Conservation (phyloP, 148 eudicot genomes). For the Rhododendron ovatum region DNA sequence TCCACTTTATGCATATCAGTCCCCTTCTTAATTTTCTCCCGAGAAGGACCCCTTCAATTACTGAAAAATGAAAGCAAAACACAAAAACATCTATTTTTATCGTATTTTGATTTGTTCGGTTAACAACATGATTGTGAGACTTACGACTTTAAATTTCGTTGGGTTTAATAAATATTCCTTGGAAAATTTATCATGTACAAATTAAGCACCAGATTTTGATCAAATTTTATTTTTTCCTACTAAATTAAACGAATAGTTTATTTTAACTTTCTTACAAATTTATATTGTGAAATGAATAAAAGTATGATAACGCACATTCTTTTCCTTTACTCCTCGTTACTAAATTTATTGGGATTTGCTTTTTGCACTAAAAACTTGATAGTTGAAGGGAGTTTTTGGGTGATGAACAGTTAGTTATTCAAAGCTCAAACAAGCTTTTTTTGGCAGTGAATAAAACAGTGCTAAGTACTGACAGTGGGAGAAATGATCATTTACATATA, state of each 20-base stretch:
- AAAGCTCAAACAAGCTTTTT: neutral
- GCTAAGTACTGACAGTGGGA: neutral
- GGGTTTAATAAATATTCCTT: neutral
- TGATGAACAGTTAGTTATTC: neutral
- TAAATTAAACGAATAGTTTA: too few relatives aligned
- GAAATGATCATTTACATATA: neutral
- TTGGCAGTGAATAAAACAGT: slow-evolving; percentile 14
- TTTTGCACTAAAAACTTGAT: neutral
- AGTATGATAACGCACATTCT: neutral
- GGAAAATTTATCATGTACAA: neutral
- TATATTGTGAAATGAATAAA: neutral
- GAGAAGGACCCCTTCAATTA: neutral
- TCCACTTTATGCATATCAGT: neutral
- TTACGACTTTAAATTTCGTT: neutral
- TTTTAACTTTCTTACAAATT: neutral
- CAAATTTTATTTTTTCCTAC: neutral
- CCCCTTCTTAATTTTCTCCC: too few relatives aligned
- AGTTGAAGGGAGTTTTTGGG: neutral
- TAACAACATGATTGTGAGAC: neutral
- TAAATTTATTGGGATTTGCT: neutral
- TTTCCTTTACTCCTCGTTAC: neutral
- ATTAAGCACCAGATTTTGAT: neutral
- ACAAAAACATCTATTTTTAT: neutral
- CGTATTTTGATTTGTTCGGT: neutral
- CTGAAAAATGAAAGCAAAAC: neutral